These are phyloP conservation scores for Phyllosticta citriasiana DNA, from an alignment of 2,329 filamentous ascomycete species.

Conservation along the genomic window DNA sequence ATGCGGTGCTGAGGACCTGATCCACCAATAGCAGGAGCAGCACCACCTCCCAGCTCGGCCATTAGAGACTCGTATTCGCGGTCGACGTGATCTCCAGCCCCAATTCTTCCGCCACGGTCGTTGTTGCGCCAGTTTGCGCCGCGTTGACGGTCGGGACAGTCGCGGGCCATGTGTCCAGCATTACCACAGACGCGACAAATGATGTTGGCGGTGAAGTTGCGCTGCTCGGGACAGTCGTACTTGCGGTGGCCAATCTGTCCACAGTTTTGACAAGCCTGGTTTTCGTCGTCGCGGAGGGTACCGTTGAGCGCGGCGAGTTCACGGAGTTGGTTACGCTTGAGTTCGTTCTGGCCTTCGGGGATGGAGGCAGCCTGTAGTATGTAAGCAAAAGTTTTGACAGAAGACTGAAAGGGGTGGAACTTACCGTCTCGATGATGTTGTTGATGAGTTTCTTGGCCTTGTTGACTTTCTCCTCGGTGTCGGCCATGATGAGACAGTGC, in stretches of 20 bases:
- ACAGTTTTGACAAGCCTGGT: constrained; percentile 98
- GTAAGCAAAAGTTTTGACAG: constrained; percentile 18
- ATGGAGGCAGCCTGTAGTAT: constrained; percentile 78
- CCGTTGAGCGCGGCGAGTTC: constrained; percentile 97
- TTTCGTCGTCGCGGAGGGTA: constrained; percentile 97
- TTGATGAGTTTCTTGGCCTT: constrained; percentile 98
- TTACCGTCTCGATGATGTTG: constrained; percentile 95
- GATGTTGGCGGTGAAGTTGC: constrained; percentile 98
- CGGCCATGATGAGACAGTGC: constrained; percentile 98
- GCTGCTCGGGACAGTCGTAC: constrained; percentile 94
- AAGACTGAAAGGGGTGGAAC: constrained; percentile 27
- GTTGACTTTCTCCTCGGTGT: constrained; percentile 98
- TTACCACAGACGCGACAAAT: constrained; percentile 98
- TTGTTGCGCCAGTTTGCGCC: constrained; percentile 89
- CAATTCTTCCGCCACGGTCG: constrained; percentile 48
- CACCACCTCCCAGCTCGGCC: constrained; percentile 86
- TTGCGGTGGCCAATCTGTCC: constrained; percentile 98
- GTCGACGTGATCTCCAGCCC: constrained; percentile 74
- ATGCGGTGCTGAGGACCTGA: constrained; percentile 64
- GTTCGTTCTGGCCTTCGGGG: constrained; percentile 95
- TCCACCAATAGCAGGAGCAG: constrained; percentile 43
- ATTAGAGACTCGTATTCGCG: constrained; percentile 98
- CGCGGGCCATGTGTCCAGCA: constrained; percentile 94
- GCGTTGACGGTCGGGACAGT: constrained; percentile 89
- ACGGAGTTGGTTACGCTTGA: constrained; percentile 96